phyloP scores from a whole-genome alignment of 768 basidiomycete species.

The Kwoniella sp. region DNA sequence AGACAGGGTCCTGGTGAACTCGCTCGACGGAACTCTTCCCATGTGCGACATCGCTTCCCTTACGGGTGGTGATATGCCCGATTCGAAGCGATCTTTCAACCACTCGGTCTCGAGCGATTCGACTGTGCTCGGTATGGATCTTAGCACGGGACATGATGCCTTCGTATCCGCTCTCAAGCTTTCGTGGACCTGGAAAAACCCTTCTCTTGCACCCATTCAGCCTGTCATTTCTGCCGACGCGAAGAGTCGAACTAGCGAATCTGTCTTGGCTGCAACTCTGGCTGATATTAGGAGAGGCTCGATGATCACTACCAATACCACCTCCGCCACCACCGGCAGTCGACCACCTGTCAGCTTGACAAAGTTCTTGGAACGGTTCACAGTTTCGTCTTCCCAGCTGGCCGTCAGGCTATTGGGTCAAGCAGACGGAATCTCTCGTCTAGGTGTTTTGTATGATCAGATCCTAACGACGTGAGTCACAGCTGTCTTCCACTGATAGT shows the following conservation, averaged over 20 bases:
- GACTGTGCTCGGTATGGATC: constrained; percentile 53
- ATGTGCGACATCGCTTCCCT: constrained; percentile 54
- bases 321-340: constrained; percentile 12
- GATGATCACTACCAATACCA: constrained; percentile 28
- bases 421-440: constrained; percentile 35
- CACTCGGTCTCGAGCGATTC: constrained; percentile 34
- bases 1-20: constrained; percentile 54
- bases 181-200: constrained; percentile 55
- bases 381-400: constrained; percentile 39
- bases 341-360: constrained; percentile 35
- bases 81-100: constrained; percentile 16
- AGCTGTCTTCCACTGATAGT: background rate
- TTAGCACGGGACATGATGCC: constrained; percentile 53
- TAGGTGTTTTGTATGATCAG: constrained; percentile 56
- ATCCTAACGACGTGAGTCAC: constrained; percentile 55
- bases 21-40: constrained; percentile 54
- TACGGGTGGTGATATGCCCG: constrained; percentile 22
- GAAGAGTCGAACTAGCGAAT: constrained; percentile 5
- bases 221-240: constrained; percentile 9
- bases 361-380: constrained; percentile 54
- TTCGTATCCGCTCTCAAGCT: constrained; percentile 54
- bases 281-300: constrained; percentile 43
- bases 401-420: constrained; percentile 49
- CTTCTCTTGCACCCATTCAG: constrained; percentile 5
- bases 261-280: constrained; percentile 15